Evolutionary conservation across 2,329 filamentous ascomycete species (phyloP), one percentile per base, ranked within the genome.

Genomic region (Magnaporthiopsis poae): DNA sequence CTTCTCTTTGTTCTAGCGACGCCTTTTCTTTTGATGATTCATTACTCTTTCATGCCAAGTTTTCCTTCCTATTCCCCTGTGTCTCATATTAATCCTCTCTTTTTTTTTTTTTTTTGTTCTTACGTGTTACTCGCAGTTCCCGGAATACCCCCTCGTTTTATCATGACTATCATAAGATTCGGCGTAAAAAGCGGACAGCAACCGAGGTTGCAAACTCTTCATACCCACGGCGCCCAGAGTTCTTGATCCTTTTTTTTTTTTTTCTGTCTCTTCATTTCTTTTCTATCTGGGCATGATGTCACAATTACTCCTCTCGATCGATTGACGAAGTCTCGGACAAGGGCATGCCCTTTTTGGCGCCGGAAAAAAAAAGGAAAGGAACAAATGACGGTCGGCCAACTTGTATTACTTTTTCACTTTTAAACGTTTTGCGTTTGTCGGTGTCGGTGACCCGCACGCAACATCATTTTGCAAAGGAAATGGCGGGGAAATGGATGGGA

Each of bases 21-120:
- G 8, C 21, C n/a, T 56, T 8, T 56, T 2, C n/a, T n/a, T 25
- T 11, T 56, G 21, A 56, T n/a, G 46, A 56, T 69, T 71, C 64
- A 68, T 63, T 67, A 68, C 64, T 67, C 66, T 61, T 67, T 67
- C 36, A 60, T 67, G 21, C 18, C 7, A 56, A 4, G 39, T 7
- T 25, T 25, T 56, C 27, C 68, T 69, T 67, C 65, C 64, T 63
- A 71, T 70, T 71, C 67, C 63, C 66, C 67, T 66, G 69, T 68
- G 27, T 69, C 66, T 65, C 71, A 70, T 56, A 25, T 56, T 56
- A 56, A 56, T 70, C 71, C 70, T 56, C 63, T 66, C 5, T 56
- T 9, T 62, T 35, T 33, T 60, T 56, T 9, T 62, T 35, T 33
- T 60, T 61, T 65, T 64, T 60, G 5, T 66, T 18, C 13, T 62